Base-by-base conservation (phyloP, 192 early-diverging fungal species). In the Dissophora ornata region DNA sequence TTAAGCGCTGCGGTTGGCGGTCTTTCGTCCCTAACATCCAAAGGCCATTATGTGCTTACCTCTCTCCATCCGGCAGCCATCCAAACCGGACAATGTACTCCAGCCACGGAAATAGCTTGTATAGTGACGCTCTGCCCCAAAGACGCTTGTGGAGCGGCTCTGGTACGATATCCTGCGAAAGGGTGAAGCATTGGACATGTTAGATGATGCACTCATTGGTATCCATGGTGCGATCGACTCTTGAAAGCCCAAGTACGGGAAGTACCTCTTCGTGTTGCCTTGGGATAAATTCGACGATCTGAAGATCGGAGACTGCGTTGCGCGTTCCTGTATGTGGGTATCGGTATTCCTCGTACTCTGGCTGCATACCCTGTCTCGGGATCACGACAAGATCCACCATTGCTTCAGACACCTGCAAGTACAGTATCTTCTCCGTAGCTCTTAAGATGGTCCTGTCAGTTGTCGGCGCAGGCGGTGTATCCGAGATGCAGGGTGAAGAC, bases 21-120 rank as follows among this genome's bases (percentile, higher is more conserved):
- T n/a, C n/a, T n/a, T n/a, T n/a, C n/a, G n/a, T n/a, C n/a, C n/a
- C n/a, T n/a, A n/a, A n/a, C n/a, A n/a, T n/a, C n/a, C n/a, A n/a
- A n/a, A n/a, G n/a, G n/a, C n/a, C n/a, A n/a, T n/a, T n/a, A n/a
- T n/a, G n/a, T n/a, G n/a, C n/a, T n/a, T 79, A 88, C 87, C 83
- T 81, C 48, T 86, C 32, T 0, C 81, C 84, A 41, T 84, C 75
- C n/a, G 87, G 85, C 21, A 84, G 30, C 90, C 90, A 91, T 0
- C 88, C 89, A 52, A 86, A 84, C 18, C 90, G 67, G 11, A 85
- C 83, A 55, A 90, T 87, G 74, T 91, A 91, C 47, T 91, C 90
- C 26, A 81, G 60, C 90, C 90, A 91, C 10, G 90, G 89, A 49
- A 88, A 91, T 11, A 80, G 44, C 22, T 67, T 67, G 51, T 84